A percentile compares a stretch with the other conserved stretches of the same genome.
These are phyloP conservation scores for Cercospora berteroae DNA, from an alignment of 2,329 filamentous ascomycete species.

Conservation along the genomic window DNA sequence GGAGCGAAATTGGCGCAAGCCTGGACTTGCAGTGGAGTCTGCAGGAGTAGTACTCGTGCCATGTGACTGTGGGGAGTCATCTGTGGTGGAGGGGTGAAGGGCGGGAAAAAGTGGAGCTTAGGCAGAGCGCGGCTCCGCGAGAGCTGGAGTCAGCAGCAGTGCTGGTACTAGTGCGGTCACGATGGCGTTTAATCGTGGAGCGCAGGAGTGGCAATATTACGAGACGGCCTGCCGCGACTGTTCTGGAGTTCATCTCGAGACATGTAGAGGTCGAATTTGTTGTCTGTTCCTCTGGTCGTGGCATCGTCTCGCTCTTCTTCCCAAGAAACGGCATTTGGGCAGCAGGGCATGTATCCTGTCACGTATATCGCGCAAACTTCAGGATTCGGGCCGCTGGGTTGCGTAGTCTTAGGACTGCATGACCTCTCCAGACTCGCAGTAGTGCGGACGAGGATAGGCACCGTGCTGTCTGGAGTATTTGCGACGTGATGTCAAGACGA, in stretches of 20 bases:
- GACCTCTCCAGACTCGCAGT: slow-evolving; percentile 11
- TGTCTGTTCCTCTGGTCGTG: background rate
- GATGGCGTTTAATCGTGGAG: slow-evolving; percentile 7
- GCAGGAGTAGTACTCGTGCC: background rate
- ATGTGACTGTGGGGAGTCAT: slow-evolving; percentile 8
- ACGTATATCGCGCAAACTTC: background rate
- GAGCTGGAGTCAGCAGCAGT: background rate
- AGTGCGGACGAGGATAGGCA: background rate
- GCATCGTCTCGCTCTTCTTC: background rate
- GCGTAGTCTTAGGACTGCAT: background rate
- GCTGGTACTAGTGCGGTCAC: slow-evolving; percentile 6
- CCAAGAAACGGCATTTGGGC: slow-evolving; percentile 3
- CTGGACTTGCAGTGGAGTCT: background rate
- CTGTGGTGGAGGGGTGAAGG: background rate
- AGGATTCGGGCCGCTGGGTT: background rate
- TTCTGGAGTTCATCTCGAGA: background rate
- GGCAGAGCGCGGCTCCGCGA: background rate
- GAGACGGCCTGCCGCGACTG: background rate
- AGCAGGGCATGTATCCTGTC: background rate
- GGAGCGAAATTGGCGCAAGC: background rate
- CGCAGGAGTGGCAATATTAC: background rate
- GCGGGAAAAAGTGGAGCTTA: slow-evolving; percentile 3
- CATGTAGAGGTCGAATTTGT: background rate
- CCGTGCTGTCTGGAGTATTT: background rate
- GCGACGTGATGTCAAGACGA: background rate